Percentiles rank a stretch among this genome's conserved stretches.
phyloP scores from a whole-genome alignment of 1,284 basidiomycete genomes.

The Sanghuangporus baumii region DNA sequence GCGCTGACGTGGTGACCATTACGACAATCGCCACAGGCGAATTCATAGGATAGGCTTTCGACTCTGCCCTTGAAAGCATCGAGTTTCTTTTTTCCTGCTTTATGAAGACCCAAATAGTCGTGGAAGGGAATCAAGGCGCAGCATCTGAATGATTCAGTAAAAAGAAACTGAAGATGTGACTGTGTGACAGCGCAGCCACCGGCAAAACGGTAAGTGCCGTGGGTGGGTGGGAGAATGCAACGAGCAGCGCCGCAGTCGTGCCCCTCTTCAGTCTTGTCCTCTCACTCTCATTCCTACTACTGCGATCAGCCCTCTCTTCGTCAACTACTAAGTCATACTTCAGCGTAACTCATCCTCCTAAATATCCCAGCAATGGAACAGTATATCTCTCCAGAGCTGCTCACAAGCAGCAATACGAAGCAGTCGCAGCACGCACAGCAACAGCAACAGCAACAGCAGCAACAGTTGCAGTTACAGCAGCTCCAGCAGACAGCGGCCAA shows the following conservation, averaged over 20 bases:
- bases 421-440: slow-evolving; percentile 15
- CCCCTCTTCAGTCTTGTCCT: not conserved
- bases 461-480: slow-evolving; percentile 15
- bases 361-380: slow-evolving; percentile 18
- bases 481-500: slow-evolving; percentile 25
- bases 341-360: slow-evolving; percentile 2
- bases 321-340: not conserved
- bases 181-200: not conserved
- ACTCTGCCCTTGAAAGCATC: no score
- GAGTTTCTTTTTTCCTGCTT: not conserved
- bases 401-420: slow-evolving; percentile 9
- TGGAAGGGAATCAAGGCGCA: not conserved
- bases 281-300: not conserved
- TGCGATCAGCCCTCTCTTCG: slow-evolving; percentile 2
- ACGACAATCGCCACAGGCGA: not conserved
- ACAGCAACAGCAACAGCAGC: slow-evolving; percentile 10
- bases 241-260: not conserved
- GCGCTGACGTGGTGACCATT: not conserved
- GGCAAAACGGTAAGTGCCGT: not conserved
- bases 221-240: not conserved
- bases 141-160: not conserved
- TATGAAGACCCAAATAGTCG: not conserved
- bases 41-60: not conserved
- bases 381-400: slow-evolving; percentile 16
- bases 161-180: not conserved